Base-by-base conservation (phyloP, 176 grass and related monocot genomes). In the Coix lacrymajobi region DNA sequence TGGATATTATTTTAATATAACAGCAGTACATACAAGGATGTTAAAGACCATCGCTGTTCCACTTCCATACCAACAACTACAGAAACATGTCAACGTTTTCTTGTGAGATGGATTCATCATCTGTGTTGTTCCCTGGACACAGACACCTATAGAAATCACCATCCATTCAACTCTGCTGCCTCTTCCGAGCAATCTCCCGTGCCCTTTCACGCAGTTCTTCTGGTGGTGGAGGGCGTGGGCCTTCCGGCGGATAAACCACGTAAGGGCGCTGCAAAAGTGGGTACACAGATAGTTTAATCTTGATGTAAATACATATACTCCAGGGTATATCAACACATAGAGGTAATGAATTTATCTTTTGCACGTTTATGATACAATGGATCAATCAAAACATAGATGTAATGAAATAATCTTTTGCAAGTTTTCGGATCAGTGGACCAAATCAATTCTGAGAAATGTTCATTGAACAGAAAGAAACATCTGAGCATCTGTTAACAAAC, bases 191-290 rank as follows among this genome's bases (percentile, higher is more conserved):
- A 81, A 96, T 92, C 64, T 94, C 89, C 12, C 83, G 89, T 77
- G 96, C 89, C 91, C 82, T 92, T 84, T 96, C 96, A 26, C 87
- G 91, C 22, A 99, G 81, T 94, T 96, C 96, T 85, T 99, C 93
- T 0, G 91, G 93, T 3, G 87, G 92, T 31, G 93, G 96, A 49
- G 96, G 87, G 36, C 83, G 87, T 25, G 91, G 96, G 43, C 89
- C 93, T 73, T 99, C 93, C 2, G 93, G 87, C 39, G 96, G 96
- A 58, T 96, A 96, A 62, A 96, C 93, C 58, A 99, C 96, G 39
- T 96, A 99, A 16, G 87, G 85, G 56, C 90, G 91, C 96, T 99
- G 91, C 84, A 78, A 70, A 52, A n/a, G n/a, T n/a, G 22, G 22
- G 8, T n/a, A 83, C 1, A 45, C 11, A 75, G 70, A n/a, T 2